These are phyloP conservation scores for Tolypocladium guangdongense DNA, from an alignment of 2,329 filamentous ascomycete genomes.

Conservation along the genomic window DNA sequence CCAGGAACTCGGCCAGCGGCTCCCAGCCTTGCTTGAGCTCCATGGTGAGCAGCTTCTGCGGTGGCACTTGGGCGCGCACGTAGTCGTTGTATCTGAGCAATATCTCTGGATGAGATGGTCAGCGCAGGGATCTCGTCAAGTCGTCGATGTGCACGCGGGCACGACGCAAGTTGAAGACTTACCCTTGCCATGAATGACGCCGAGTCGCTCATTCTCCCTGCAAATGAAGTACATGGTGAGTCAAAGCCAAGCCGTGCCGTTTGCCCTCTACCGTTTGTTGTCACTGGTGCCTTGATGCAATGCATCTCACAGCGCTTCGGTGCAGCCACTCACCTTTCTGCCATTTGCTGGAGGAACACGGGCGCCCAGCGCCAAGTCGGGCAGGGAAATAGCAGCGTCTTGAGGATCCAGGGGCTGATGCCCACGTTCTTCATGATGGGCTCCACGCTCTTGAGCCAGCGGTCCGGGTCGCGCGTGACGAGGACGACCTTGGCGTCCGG, in stretches of 20 bases:
- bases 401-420: background rate
- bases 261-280: background rate
- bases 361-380: constrained; percentile 6
- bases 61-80: background rate
- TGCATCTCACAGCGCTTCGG: background rate
- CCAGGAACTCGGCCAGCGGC: constrained; percentile 15
- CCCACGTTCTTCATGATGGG: constrained; percentile 6
- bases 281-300: background rate
- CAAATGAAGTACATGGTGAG: background rate
- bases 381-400: constrained; percentile 5
- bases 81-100: constrained; percentile 1
- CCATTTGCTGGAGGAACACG: background rate
- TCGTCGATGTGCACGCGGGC: background rate
- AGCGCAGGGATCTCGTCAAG: background rate
- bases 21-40: constrained; percentile 14
- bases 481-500: constrained; percentile 37
- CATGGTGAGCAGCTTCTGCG: constrained; percentile 4
- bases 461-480: constrained; percentile 22
- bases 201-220: constrained; percentile 1
- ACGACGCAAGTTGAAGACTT: background rate
- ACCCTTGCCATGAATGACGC: background rate
- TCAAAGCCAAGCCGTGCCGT: background rate
- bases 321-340: background rate
- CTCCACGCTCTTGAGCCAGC: constrained; percentile 23
- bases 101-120: background rate